These are phyloP conservation scores for Drechslerella coelobrocha DNA, from an alignment of 2,329 filamentous ascomycete species.

Conservation along the genomic window DNA sequence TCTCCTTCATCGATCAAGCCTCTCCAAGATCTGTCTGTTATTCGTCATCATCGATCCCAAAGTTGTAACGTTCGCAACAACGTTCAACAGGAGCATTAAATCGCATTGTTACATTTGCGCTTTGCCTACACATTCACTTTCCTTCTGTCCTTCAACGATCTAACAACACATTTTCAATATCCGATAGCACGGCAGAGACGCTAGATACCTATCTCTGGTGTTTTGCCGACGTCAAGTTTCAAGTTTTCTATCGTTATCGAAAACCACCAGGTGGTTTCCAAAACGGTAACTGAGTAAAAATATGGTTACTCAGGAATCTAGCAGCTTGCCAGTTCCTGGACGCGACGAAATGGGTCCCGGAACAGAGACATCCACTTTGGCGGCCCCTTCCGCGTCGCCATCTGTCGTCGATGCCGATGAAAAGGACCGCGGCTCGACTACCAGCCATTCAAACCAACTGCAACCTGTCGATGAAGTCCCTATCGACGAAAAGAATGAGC, in stretches of 20 bases:
- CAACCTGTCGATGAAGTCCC: slow-evolving; percentile 37
- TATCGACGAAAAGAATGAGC: slow-evolving; percentile 35
- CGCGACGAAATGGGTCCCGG: slow-evolving; percentile 44
- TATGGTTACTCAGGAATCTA: slow-evolving; percentile 30
- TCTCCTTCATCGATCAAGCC: slow-evolving; percentile 1
- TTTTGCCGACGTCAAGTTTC: too few relatives aligned
- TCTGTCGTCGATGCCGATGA: slow-evolving; percentile 39
- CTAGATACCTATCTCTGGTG: too few relatives aligned
- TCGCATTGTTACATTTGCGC: not conserved
- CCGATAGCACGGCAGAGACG: too few relatives aligned
- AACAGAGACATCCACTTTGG: slow-evolving; percentile 47
- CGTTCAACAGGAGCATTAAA: not conserved
- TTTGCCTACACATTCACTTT: not conserved
- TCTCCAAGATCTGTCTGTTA: not conserved
- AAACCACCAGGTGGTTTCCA: not conserved
- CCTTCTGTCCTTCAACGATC: not conserved
- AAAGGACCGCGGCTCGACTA: slow-evolving; percentile 42
- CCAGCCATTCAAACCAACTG: slow-evolving; percentile 39
- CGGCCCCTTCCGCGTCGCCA: slow-evolving; percentile 30
- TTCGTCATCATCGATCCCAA: not conserved
- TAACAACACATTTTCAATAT: not conserved
- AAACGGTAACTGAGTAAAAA: not conserved
- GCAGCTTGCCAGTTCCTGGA: slow-evolving; percentile 26
- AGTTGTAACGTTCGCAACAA: too few relatives aligned
- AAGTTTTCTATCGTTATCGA: not conserved